These are phyloP conservation scores for Cladophialophora immunda DNA, from an alignment of 2,329 filamentous ascomycete genomes.

Conservation along the genomic window DNA sequence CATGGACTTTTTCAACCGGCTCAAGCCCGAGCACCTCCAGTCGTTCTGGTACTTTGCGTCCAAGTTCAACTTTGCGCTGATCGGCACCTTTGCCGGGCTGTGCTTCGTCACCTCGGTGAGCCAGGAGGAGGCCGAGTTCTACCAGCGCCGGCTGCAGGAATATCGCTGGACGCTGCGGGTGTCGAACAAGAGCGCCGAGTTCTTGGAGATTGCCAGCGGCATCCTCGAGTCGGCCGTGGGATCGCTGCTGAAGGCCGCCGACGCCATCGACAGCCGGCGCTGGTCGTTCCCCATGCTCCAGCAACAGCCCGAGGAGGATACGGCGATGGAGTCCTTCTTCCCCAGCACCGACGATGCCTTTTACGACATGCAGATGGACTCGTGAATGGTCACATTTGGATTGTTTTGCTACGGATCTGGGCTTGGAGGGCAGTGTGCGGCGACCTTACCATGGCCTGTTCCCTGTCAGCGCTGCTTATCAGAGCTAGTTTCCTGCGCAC, in stretches of 20 bases:
- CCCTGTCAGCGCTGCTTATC: not conserved
- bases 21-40: constrained; percentile 85
- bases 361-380: constrained; percentile 32
- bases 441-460: not conserved
- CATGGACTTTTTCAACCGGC: constrained; percentile 96
- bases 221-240: constrained; percentile 42
- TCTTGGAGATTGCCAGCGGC: constrained; percentile 42
- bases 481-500: not conserved
- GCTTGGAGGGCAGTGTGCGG: not conserved
- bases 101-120: constrained; percentile 89
- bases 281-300: constrained; percentile 41
- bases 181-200: constrained; percentile 54
- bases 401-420: too few relatives aligned
- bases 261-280: constrained; percentile 39
- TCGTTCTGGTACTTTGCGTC: constrained; percentile 76
- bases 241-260: constrained; percentile 38
- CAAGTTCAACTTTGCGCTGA: constrained; percentile 82
- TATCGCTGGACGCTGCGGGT: constrained; percentile 95
- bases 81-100: constrained; percentile 86
- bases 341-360: constrained; percentile 26
- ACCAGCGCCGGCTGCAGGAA: constrained; percentile 82
- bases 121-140: constrained; percentile 90
- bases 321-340: constrained; percentile 33
- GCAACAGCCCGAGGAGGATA: constrained; percentile 33
- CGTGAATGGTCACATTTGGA: too few relatives aligned